phyloP scores from a whole-genome alignment of 2,329 filamentous ascomycete species.

The Calonectria naviculata region DNA sequence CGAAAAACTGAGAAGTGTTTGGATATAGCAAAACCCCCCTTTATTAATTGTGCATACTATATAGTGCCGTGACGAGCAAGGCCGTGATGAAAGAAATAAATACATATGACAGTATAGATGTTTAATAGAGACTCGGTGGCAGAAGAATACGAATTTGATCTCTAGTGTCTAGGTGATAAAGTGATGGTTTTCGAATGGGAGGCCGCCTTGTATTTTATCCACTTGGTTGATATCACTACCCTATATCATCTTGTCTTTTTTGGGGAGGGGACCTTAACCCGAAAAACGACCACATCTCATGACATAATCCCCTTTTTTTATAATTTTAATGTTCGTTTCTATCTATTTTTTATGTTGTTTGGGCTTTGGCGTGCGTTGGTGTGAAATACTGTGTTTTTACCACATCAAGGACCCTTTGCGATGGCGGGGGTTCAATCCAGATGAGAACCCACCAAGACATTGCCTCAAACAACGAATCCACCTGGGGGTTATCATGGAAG shows the following conservation, averaged over 20 bases:
- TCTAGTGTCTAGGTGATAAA: not conserved
- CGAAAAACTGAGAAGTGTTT: constrained; percentile 21
- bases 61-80: not conserved
- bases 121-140: constrained; percentile 6
- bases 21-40: not conserved
- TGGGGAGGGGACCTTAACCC: too few relatives aligned
- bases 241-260: not conserved
- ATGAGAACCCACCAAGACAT: not conserved
- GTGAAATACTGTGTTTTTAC: too few relatives aligned
- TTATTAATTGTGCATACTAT: constrained; percentile 1
- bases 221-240: too few relatives aligned
- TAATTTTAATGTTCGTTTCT: too few relatives aligned
- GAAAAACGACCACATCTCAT: too few relatives aligned
- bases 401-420: too few relatives aligned
- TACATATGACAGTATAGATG: constrained; percentile 8
- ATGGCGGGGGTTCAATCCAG: too few relatives aligned
- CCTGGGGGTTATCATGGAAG: not conserved
- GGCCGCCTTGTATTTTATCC: too few relatives aligned
- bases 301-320: too few relatives aligned
- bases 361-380: too few relatives aligned
- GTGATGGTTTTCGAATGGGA: not conserved
- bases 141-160: not conserved
- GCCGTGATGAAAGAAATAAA: not conserved
- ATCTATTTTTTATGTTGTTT: too few relatives aligned
- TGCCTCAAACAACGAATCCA: not conserved